Evolutionary conservation across 805 yeast genomes (phyloP), one percentile per base, ranked within the genome.

Genomic region (Cyberlindnera amylophila): DNA sequence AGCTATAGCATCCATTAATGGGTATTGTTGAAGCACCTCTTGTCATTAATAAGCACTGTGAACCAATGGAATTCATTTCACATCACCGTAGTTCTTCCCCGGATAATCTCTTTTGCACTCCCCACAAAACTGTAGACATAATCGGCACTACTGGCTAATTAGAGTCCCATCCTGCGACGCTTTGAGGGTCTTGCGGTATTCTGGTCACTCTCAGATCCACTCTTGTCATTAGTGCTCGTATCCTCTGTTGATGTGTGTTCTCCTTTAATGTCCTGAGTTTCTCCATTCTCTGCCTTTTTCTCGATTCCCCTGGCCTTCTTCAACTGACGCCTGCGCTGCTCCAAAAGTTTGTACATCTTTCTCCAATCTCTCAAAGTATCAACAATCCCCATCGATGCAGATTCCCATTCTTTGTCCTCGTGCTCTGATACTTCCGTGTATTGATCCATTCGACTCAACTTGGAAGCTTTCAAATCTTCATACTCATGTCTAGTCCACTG

Each of bases 301-400:
- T 30, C 27, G 6, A 14, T 5, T 27, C 5, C n/a, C 21, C n/a
- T 24, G 3, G 11, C 18, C 39, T 43, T 44, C 38, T 56, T 53
- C 26, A 58, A 33, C 40, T 44, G 49, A 39, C 57, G 52, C 48
- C 51, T 57, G 34, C 49, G 46, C 32, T 44, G 54, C 41, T 56
- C 65, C 30, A 59, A 41, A 15, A 51, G 52, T 32, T 57, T 62
- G 47, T 55, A 59, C 5, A 58, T 42, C 27, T 43, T 44, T 27
- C 57, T 49, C 57, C 61, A 60, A 10, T 43, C 38, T 34, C 45
- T 54, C 16, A 57, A 38, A 1, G 42, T 19, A 18, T 37, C 37
- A 10, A 47, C 48, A 11, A 45, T 39, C 32, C 36, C 52, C 30
- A 36, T 21, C 0, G 53, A 53, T 7, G 50, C 46, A 12, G 43